Base-by-base conservation (phyloP, 441 rosid genomes). In the Francoa sonchifolia region DNA sequence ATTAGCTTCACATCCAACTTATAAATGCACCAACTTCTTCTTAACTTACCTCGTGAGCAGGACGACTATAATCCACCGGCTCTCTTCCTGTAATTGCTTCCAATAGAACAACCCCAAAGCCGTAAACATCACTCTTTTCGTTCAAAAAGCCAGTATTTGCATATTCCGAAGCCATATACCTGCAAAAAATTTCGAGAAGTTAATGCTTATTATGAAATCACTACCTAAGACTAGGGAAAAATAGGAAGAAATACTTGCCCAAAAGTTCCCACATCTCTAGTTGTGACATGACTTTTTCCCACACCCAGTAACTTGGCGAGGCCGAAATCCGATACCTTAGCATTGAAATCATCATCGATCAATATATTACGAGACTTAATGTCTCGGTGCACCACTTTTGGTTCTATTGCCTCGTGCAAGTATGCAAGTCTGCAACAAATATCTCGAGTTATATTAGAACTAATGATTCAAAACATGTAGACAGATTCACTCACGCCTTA, bases 221-320 rank as follows among this genome's bases (percentile, higher is more conserved):
- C n/a, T n/a, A n/a, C n/a, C n/a, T n/a, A n/a, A n/a, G n/a, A n/a
- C n/a, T n/a, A n/a, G n/a, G n/a, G n/a, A n/a, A n/a, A n/a, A n/a
- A 18, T 14, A 9, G 31, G 34, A 30, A 22, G 39, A 42, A 25
- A 14, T 29, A 27, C 66, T 60, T 42, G 76, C 96, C 98, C 98
- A 35, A 86, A 90, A 45, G 99, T 90, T 66, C 99, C 99, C 99
- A 90, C 86, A 30, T 85, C 96, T 54, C 96, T 65, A 50, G 99
- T 90, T 3, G 95, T 82, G 42, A 90, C 95, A 67, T 90, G 93
- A 58, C 85, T 90, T 72, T 76, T 86, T 48, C 96, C 99, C 37
- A 85, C 82, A 52, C 96, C 96, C 32, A 90, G 78, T 60, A 90
- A 61, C 79, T 90, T 90, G 21, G 99, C 96, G 25, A 90, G 62